These are phyloP conservation scores for Meyerozyma athensensis DNA, from an alignment of 1,139 yeast genomes.

Conservation along the genomic window DNA sequence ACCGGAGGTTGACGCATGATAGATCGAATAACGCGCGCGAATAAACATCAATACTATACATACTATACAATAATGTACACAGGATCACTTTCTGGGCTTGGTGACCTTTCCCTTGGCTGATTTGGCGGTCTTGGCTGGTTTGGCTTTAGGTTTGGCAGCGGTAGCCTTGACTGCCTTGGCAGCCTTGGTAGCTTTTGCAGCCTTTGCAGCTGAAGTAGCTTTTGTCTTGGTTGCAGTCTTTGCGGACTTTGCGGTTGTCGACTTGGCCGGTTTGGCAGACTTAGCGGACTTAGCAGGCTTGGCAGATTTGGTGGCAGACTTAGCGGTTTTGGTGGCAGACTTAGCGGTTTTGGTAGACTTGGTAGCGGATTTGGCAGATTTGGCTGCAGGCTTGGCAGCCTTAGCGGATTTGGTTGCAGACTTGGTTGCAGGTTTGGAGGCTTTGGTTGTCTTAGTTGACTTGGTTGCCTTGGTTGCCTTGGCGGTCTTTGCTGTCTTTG, in stretches of 20 bases:
- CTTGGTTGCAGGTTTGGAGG: conserved; percentile 17
- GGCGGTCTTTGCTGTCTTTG: conserved; percentile 8
- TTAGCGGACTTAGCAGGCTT: conserved; percentile 15
- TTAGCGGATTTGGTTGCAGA: conserved; percentile 10
- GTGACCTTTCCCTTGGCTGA: conserved; percentile 9
- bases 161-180: conserved; percentile 8
- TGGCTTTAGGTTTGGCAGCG: conserved; percentile 8
- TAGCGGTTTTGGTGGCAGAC: neutral
- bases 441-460: conserved; percentile 11
- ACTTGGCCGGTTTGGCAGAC: conserved; percentile 8
- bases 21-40: neutral
- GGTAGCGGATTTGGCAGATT: conserved; percentile 14
- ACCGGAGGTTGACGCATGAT: conserved; percentile 28
- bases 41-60: conserved; percentile 3
- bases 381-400: conserved; percentile 13
- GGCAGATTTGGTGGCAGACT: neutral
- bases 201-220: conserved; percentile 9
- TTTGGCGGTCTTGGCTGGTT: conserved; percentile 12
- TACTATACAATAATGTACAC: conserved; percentile 3
- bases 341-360: conserved; percentile 5
- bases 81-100: conserved; percentile 11
- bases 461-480: conserved; percentile 16
- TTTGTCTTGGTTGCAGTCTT: conserved; percentile 14
- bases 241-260: conserved; percentile 7
- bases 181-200: conserved; percentile 15